Conservation (phyloP, 306 rosid species). For the Vigna trinervia region DNA sequence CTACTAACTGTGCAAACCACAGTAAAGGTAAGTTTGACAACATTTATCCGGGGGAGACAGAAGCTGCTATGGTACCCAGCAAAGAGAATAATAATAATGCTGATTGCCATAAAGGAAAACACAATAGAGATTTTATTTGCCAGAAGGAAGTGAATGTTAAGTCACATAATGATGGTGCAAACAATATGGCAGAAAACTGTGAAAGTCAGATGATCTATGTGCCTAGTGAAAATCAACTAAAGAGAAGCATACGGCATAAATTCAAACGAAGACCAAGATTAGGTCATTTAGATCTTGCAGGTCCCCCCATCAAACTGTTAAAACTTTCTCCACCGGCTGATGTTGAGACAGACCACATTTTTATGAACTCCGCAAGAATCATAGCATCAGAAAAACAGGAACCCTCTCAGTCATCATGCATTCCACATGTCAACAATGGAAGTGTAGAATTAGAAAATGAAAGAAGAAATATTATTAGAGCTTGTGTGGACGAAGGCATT, state of each 20-base stretch:
- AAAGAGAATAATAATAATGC: slow-evolving; percentile 46
- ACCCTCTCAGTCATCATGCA: slow-evolving; percentile 42
- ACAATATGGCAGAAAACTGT: slow-evolving; percentile 41
- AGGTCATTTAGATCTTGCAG: slow-evolving; percentile 54
- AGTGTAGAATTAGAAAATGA: slow-evolving; percentile 43
- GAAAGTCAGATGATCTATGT: slow-evolving; percentile 41
- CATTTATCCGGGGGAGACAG: slow-evolving; percentile 38
- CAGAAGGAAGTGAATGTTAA: slow-evolving; percentile 39
- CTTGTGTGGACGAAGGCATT: slow-evolving; percentile 37
- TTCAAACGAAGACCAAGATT: slow-evolving; percentile 57
- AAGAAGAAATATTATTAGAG: slow-evolving; percentile 23
- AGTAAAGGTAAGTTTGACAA: slow-evolving; percentile 34
- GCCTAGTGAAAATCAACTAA: slow-evolving; percentile 49
- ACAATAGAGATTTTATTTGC: slow-evolving; percentile 29
- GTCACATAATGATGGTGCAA: slow-evolving; percentile 43
- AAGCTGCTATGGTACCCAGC: slow-evolving; percentile 36
- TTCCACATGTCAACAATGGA: slow-evolving; percentile 49
- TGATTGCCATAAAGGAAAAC: slow-evolving; percentile 33
- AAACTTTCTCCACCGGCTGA: slow-evolving; percentile 66
- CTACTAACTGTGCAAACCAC: slow-evolving; percentile 42
- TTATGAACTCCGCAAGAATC: slow-evolving; percentile 17
- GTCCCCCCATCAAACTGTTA: slow-evolving; percentile 62
- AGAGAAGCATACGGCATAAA: slow-evolving; percentile 50
- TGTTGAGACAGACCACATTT: slow-evolving; percentile 52
- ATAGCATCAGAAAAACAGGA: slow-evolving; percentile 41